Base-by-base conservation (phyloP, 371 early-diverging fungal genomes). In the Apophysomyces variabilis region DNA sequence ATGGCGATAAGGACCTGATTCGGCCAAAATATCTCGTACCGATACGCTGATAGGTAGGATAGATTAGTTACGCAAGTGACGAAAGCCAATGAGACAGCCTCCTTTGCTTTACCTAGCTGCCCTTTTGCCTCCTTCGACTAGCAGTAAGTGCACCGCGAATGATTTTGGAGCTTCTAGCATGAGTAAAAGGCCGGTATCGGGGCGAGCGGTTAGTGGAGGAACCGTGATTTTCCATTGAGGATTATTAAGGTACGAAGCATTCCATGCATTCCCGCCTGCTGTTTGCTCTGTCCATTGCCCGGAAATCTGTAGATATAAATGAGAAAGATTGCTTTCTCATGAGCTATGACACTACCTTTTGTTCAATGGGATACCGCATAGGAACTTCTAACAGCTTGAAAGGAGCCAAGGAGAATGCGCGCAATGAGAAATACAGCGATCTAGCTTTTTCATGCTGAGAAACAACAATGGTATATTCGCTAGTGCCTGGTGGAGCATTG, bases 251-350 rank as follows among this genome's bases (percentile, higher is more conserved):
- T 88, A 94, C 4, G 89, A 82, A 3, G 90, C 78, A 60, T 88
- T 83, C 26, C 83, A 84, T 35, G 90, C 80, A 66, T 90, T 91
- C 4, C 95, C 95, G 32, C 95, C 95, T 16, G 92, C 91, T n/a
- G 91, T 89, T 35, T 86, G 88, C 47, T 84, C 85, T 26, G 89
- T 90, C 95, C 95, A 95, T 68, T 81, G 78, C 1, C 87, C 85
- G 47, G 76, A 65, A 16, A 90, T 77, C 82, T 88, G 70, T 16
- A 59, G 44, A 37, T 5, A 26, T 3, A 26, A 56, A 58, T 50
- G 21, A 50, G 54, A 21, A 50, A 26, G 16, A 18, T 6, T 45
- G 56, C 4, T 46, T 32, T 3, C 38, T 18, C 21, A 38, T 5
- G 18, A 54, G 43, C 41, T 11, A 41, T 41, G 41, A 41, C 54